A percentile compares a stretch with the other conserved stretches of the same genome.
Evolutionary conservation across 768 basidiomycete genomes (phyloP).

Genomic region (Leccinum boreale): DNA sequence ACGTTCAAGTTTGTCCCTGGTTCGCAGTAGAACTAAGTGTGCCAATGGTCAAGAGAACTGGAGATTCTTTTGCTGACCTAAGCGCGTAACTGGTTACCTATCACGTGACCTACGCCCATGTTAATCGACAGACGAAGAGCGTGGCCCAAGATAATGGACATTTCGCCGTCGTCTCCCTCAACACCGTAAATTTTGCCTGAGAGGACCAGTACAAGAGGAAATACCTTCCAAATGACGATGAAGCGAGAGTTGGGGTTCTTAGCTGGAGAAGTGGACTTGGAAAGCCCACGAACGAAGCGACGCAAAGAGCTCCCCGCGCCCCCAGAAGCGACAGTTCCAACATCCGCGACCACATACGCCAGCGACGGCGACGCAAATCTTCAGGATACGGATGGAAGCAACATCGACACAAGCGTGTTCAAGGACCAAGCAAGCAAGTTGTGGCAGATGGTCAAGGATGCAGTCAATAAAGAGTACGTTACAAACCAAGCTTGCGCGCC

Average conservation of each 20-base stretch:
- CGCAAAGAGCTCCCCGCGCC: conserved; percentile 41
- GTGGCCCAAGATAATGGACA: conserved; percentile 33
- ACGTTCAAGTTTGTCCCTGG: too few relatives aligned
- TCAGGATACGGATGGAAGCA: conserved; percentile 21
- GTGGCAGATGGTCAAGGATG: conserved; percentile 79
- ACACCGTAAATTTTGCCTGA: conserved; percentile 27
- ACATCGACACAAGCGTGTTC: conserved; percentile 34
- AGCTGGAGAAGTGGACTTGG: conserved; percentile 38
- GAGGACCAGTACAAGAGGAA: conserved; percentile 15
- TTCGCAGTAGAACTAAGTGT: not conserved
- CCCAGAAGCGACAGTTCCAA: conserved; percentile 39
- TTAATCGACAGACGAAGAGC: conserved; percentile 13
- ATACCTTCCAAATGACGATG: conserved; percentile 36
- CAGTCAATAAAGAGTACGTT: conserved; percentile 86
- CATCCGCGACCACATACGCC: conserved; percentile 32
- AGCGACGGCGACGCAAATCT: conserved; percentile 21
- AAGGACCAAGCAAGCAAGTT: conserved; percentile 67
- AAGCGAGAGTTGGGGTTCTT: conserved; percentile 49
- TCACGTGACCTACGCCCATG: conserved; percentile 30
- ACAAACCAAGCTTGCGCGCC: conserved; percentile 38
- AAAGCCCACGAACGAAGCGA: conserved; percentile 49
- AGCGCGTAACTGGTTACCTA: not conserved
- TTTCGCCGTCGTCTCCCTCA: conserved; percentile 27
- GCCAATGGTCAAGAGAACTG: too few relatives aligned
- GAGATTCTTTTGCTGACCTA: not conserved